These are phyloP conservation scores for Pythium apleroticum DNA, from an alignment of 352 stramenopile genomes.

Conservation along the genomic window DNA sequence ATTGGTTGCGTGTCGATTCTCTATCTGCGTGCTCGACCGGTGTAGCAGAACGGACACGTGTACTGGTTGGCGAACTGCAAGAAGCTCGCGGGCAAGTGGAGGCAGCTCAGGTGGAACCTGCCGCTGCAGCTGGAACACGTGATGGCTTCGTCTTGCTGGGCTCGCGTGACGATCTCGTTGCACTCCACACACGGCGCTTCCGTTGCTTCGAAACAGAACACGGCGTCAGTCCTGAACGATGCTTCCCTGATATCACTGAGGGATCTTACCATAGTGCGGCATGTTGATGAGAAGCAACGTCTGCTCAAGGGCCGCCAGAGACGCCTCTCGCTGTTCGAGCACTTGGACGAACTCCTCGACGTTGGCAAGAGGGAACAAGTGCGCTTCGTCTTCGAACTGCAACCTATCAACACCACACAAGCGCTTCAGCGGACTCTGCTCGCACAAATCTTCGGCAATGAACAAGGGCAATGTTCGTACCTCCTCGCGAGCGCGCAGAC, in stretches of 20 bases:
- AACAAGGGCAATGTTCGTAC: too few species aligned
- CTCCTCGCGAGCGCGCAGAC: constrained; percentile 46
- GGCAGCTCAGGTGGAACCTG: constrained; percentile 53
- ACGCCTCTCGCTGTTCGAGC: constrained; percentile 36
- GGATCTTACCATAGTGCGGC: constrained; percentile 16
- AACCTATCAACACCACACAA: constrained; percentile 26
- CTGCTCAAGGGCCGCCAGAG: constrained; percentile 39
- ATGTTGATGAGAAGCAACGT: constrained; percentile 18
- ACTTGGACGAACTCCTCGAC: constrained; percentile 35
- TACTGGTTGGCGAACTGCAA: constrained; percentile 56
- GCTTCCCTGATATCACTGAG: too few species aligned
- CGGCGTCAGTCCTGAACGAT: too few species aligned
- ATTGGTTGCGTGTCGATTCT: background rate
- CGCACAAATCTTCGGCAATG: too few species aligned
- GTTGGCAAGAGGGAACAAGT: constrained; percentile 59
- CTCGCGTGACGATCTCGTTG: constrained; percentile 25
- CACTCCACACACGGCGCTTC: constrained; percentile 28
- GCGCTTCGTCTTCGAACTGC: constrained; percentile 64
- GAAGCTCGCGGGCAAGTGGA: constrained; percentile 59
- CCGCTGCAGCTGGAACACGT: constrained; percentile 44
- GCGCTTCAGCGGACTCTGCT: background rate
- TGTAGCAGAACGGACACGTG: constrained; percentile 63
- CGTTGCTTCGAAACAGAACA: too few species aligned
- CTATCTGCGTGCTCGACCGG: constrained; percentile 34
- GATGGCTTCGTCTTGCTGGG: constrained; percentile 37